phyloP scores from a whole-genome alignment of 352 stramenopile species.

The Phytophthora aleatoria region DNA sequence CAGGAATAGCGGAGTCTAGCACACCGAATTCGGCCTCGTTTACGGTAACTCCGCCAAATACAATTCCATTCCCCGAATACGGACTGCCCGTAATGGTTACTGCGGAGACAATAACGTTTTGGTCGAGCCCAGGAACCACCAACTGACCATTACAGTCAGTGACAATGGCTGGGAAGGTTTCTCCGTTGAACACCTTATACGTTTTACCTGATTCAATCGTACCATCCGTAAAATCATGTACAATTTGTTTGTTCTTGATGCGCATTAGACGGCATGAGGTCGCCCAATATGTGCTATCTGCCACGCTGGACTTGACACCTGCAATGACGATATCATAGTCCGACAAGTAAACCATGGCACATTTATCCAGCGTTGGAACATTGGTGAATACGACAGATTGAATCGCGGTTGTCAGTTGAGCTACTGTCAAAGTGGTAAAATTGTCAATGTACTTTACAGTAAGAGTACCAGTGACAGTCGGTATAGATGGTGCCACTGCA shows the following conservation, averaged over 20 bases:
- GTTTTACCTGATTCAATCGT: conserved; percentile 1
- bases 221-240: not conserved
- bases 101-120: not conserved
- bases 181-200: not conserved
- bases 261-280: not conserved
- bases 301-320: not conserved
- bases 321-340: not conserved
- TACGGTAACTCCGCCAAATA: not conserved
- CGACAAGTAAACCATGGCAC: not conserved
- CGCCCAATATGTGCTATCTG: not conserved
- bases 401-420: not conserved
- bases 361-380: not conserved
- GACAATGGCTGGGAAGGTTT: not conserved
- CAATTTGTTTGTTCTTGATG: conserved; percentile 1
- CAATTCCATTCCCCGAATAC: not conserved
- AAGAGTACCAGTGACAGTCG: not conserved
- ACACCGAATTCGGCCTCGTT: not conserved
- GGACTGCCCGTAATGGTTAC: not conserved
- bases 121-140: not conserved
- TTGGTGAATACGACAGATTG: conserved; percentile 1
- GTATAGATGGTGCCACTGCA: not conserved
- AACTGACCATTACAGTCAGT: not conserved
- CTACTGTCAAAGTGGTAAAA: not conserved
- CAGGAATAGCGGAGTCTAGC: not conserved
- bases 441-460: not conserved